A percentile compares a stretch with the other conserved stretches of the same genome.
These are phyloP conservation scores for Candida loeiensis DNA, from an alignment of 805 yeast genomes.

Conservation along the genomic window DNA sequence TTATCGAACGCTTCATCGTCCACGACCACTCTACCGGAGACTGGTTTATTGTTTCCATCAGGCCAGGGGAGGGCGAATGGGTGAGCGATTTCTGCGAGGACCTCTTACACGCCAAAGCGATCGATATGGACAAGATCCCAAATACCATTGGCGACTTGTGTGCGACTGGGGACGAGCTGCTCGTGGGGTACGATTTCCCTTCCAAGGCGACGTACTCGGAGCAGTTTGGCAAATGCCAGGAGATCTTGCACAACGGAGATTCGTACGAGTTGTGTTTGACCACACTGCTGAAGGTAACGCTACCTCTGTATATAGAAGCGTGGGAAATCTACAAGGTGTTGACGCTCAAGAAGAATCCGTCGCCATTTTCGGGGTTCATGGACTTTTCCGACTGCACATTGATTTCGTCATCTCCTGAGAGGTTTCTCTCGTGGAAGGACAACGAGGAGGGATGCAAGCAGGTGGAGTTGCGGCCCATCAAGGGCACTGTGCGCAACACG, in stretches of 20 bases:
- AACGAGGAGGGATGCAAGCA: conserved; percentile 17
- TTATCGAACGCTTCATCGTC: conserved; percentile 60
- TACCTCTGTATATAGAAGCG: conserved; percentile 49
- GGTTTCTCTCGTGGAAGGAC: conserved; percentile 76
- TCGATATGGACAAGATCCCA: conserved; percentile 22
- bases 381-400: conserved; percentile 61
- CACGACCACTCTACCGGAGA: conserved; percentile 45
- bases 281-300: conserved; percentile 57
- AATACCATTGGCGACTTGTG: conserved; percentile 24
- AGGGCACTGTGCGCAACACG: conserved; percentile 84
- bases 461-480: conserved; percentile 89
- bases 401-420: conserved; percentile 90
- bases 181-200: conserved; percentile 46
- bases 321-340: conserved; percentile 82
- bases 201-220: conserved; percentile 48
- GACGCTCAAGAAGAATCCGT: conserved; percentile 67
- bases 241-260: conserved; percentile 70
- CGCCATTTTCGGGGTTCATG: conserved; percentile 86
- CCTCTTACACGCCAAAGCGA: conserved; percentile 5
- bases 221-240: conserved; percentile 63
- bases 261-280: conserved; percentile 93
- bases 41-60: conserved; percentile 53
- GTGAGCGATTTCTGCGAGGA: conserved; percentile 17
- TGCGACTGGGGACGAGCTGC: conserved; percentile 17
- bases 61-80: conserved; percentile 30